Evolutionary conservation across 441 rosid species (phyloP), one percentile per base, ranked within the genome.

Genomic region (Aleurites moluccanus): DNA sequence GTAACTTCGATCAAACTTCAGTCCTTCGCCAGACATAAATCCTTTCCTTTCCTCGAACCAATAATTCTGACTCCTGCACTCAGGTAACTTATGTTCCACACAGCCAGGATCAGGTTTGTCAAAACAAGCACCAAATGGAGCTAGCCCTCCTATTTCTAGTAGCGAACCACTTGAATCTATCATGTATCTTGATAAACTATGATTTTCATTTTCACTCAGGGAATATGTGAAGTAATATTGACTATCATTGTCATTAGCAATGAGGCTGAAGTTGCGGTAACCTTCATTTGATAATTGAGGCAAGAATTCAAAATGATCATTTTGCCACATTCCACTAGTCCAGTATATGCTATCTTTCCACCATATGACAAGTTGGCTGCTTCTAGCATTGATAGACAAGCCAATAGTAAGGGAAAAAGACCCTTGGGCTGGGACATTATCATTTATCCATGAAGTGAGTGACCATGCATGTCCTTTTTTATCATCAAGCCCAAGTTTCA

Each of bases 401-500:
- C 62, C 72, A n/a, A 69, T 30, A 47, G 72, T 69, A 52, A 53
- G 62, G 15, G 72, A 16, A 27, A 69, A 69, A 9, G 61, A 30
- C 0, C 72, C 72, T 11, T 21, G 15, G 1, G 47, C 72, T 10
- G 72, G 72, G 8, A 10, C 4, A 33, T 69, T 33, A 7, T 69
- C 72, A 27, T 69, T 69, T 30, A 69, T 52, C 72, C 72, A 69
- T 20, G 72, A 69, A 47, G 72, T 52, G 0, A 69, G 72, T 10
- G 62, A 52, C 72, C 72, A 69, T 0, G 18, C 0, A 3, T 20
- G 45, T 47, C 2, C 7, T 10, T 47, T 62, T 28, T 25, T 67
- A 0, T 6, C 15, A 16, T 67, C 71, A 40, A 78, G 15, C 23
- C 87, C 85, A 0, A 84, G 69, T 65, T 82, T 84, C 86, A 86